Evolutionary conservation across 495 filamentous ascomycete genomes (phyloP), one percentile per base, ranked within the genome.

Genomic region (Hypoxylon crocopeplum): DNA sequence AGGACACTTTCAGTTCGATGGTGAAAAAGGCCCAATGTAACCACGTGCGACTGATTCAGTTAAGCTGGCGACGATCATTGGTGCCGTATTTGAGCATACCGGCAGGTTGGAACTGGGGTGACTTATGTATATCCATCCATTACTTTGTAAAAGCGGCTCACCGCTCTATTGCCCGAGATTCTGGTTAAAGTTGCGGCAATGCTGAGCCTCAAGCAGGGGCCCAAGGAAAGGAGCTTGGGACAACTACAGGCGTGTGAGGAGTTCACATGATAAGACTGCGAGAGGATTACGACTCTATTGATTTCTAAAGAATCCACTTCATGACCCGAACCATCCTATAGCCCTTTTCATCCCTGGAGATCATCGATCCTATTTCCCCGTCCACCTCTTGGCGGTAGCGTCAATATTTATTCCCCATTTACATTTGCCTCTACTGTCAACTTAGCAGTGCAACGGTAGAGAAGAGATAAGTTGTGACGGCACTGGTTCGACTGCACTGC

Each of bases 191-290:
- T 47, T 47, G 44, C 41, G 41, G 41, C 3, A 19, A 29, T 47
- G 44, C 44, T 47, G 29, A 47, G 44, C 44, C 44, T 47, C 44
- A 47, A 47, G 27, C 29, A 34, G 29, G 22, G 41, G 25, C 12
- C 5, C 2, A 45, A 17, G 25, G 16, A n/a, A 8, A 29, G 41
- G 13, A 47, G 44, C 44, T 47, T 34, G 29, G 44, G 17, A n/a
- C 44, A 47, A n/a, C n/a, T 25, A 16, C 30, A 25, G 24, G 37
- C 24, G 21, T 40, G 54, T 20, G 54, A 58, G 36, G 29, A 1
- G 29, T 34, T 17, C 29, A 3, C 39, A 41, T 41, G 20, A 41
- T n/a, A 25, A 27, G 24, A n/a, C n/a, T n/a, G n/a, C n/a, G n/a
- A n/a, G n/a, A n/a, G n/a, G n/a, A n/a, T n/a, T n/a, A n/a, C n/a